phyloP scores from a whole-genome alignment of 768 basidiomycete species.

The Pleurotus cornucopiae region DNA sequence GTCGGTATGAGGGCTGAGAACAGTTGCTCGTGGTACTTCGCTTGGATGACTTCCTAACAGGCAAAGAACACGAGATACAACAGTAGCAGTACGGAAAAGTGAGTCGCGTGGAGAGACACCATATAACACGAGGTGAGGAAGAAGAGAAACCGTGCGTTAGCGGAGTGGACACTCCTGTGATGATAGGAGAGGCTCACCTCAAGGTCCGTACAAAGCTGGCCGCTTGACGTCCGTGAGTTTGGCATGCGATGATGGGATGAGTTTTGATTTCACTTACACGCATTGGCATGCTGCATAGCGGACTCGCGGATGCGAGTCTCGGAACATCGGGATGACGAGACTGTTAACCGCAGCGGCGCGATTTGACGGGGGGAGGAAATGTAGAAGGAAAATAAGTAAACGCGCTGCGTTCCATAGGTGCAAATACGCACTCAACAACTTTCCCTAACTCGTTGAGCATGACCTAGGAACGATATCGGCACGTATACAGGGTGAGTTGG shows the following conservation, averaged over 20 bases:
- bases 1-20: slow-evolving; percentile 70
- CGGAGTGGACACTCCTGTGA: not conserved
- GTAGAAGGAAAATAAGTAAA: not conserved
- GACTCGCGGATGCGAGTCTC: slow-evolving; percentile 75
- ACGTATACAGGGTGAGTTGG: too few relatives aligned
- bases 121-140: not conserved
- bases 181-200: slow-evolving; percentile 43
- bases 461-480: slow-evolving; percentile 32
- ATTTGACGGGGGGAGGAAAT: not conserved
- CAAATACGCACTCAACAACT: slow-evolving; percentile 64
- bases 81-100: too few relatives aligned
- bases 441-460: slow-evolving; percentile 82
- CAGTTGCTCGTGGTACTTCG: slow-evolving; percentile 60
- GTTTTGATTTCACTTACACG: slow-evolving; percentile 46
- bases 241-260: slow-evolving; percentile 1
- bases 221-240: slow-evolving; percentile 38
- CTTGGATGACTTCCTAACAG: slow-evolving; percentile 68
- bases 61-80: too few relatives aligned
- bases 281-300: slow-evolving; percentile 82
- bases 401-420: not conserved
- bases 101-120: too few relatives aligned
- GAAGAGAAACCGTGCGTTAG: not conserved
- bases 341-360: slow-evolving; percentile 28
- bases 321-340: slow-evolving; percentile 73
- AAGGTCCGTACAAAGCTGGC: slow-evolving; percentile 86